Evolutionary conservation across 2,329 filamentous ascomycete species (phyloP).

Genomic region (Aspergillus sp.): DNA sequence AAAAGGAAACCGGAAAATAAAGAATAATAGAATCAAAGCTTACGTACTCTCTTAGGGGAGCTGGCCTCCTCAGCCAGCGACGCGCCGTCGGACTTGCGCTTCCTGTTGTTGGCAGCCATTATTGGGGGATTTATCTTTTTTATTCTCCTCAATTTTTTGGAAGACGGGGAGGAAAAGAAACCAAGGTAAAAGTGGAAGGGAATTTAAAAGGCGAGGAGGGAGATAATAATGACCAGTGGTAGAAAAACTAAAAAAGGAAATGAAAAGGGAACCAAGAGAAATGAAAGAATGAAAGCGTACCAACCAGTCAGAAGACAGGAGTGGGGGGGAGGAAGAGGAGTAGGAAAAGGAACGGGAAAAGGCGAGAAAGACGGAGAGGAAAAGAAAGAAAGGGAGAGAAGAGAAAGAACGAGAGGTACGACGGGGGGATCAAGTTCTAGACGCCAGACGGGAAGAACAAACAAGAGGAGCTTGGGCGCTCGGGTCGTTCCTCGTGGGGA

Average conservation of each 20-base stretch:
- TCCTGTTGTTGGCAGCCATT: conserved; percentile 10
- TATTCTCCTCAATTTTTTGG: background rate
- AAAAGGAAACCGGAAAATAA: background rate
- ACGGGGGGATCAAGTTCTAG: too few species aligned
- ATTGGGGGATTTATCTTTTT: background rate
- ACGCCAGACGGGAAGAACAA: background rate
- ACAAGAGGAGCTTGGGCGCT: background rate
- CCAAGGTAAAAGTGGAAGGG: background rate
- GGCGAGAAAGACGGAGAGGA: background rate
- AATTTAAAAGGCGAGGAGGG: background rate
- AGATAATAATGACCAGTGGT: background rate
- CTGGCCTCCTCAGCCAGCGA: conserved; percentile 17
- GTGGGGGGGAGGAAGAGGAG: background rate
- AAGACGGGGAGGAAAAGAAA: conserved; percentile 1
- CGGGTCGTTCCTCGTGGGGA: too few species aligned
- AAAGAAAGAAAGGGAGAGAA: background rate
- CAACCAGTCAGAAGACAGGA: conserved; percentile 9
- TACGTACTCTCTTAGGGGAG: conserved; percentile 26
- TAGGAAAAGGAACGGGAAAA: background rate
- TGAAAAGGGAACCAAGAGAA: conserved; percentile 2
- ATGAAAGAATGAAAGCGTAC: conserved; percentile 1
- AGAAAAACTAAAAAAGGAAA: conserved; percentile 4
- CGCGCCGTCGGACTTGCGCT: conserved; percentile 29
- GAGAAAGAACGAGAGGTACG: background rate
- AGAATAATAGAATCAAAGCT: conserved; percentile 1